Evolutionary conservation across 106 monocot genomes (phyloP), one percentile per base, ranked within the genome.

Genomic region (Dendrobium huoshanense): DNA sequence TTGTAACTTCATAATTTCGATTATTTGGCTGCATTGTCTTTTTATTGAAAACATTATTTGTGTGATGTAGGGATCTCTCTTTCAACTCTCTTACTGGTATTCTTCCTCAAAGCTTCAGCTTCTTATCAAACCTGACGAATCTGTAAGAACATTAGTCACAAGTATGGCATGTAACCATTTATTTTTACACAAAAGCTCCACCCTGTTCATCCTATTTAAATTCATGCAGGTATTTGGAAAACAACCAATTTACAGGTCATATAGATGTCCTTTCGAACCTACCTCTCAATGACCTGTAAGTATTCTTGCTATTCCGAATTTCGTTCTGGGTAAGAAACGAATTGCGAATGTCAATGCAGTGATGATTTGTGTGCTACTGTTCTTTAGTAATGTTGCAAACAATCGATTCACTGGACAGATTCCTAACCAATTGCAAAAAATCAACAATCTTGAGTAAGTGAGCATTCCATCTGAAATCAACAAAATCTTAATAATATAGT

Each of bases 341-440:
- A 48, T 70, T 27, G 42, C 19, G 7, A 31, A 13, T 27, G 20
- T 8, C 15, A 41, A 37, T 41, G 4, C 19, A 9, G 79, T 64
- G 55, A 48, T 61, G 37, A 80, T 59, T 74, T 56, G 54, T 55
- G 11, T 70, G 4, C 18, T 10, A 4, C 16, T 85, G 20, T 49
- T 81, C 27, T 83, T 41, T 40, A 92, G 92, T 83, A 85, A 92
- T 82, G 78, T 92, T 54, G 87, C 83, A 79, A 92, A 89, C 77
- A 92, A 92, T 56, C 85, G 54, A 25, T 89, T 92, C 73, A 87
- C 77, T 74, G 92, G 91, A 68, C 83, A 85, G 87, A 85, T 91
- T 78, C 91, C 91, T 61, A 80, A 83, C 48, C 81, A 84, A 67
- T 9, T 91, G 18, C 87, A 89, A 44, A 77, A 75, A 37, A 82